Evolutionary conservation across 495 filamentous ascomycete species (phyloP), one percentile per base, ranked within the genome.

Genomic region (Penicillium samsonianum): DNA sequence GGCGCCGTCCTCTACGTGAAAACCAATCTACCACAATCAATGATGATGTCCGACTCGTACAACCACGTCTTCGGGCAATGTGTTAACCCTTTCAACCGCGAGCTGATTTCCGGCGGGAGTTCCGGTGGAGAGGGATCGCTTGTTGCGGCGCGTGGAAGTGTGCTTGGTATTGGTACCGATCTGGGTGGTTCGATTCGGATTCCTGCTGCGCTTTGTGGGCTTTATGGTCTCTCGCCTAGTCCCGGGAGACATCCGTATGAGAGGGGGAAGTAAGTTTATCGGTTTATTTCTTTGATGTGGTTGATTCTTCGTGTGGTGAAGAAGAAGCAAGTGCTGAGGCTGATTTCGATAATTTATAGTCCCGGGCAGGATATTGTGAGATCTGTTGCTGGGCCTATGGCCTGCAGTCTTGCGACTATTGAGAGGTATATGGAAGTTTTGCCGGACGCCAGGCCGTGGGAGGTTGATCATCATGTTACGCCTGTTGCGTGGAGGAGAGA

Each of bases 81-180:
- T 0, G 70, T 82, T 9, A 84, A 86, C 63, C 82, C 87, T 0
- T 72, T 76, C 53, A 86, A 88, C 63, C 74, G 68, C 6, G 68
- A 65, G 1, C 64, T 89, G 28, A 87, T 82, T 10, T 66, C 79
- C 5, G 87, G 87, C 6, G 87, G 87, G 0, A 85, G 81, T 43
- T 84, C 83, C 2, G 86, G 87, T 14, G 87, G 88, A 45, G 88
- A 91, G 65, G 82, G 78, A 1, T 83, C 87, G 0, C 72, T 90
- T n/a, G 58, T 89, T 35, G 84, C 76, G 1, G 68, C 83, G 1
- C 66, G 80, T 2, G 87, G 86, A 2, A 84, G 80, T 33, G 71
- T 79, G 28, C 68, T 90, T 0, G 88, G 88, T 0, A 83, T 91
- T 41, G 87, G 87, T 0, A 86, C 84, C 1, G 87, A 90, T 62